phyloP scores from a whole-genome alignment of 352 stramenopile species.

The Phytophthora multivora region DNA sequence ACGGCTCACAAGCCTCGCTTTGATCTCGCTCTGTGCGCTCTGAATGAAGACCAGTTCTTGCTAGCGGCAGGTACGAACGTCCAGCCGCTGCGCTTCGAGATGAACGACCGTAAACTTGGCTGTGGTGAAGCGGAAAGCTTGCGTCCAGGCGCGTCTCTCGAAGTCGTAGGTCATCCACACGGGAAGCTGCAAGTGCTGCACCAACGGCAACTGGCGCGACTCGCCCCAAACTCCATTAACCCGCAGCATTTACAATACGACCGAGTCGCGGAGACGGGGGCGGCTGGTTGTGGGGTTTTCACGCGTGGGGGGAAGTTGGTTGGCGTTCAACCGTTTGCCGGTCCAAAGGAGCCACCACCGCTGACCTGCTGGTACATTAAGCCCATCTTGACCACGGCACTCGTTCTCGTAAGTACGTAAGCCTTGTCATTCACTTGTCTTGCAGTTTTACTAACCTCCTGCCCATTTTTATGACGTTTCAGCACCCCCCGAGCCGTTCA shows the following conservation, averaged over 20 bases:
- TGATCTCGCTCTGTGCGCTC: constrained; percentile 57
- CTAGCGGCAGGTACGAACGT: constrained; percentile 50
- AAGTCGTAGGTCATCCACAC: constrained; percentile 67
- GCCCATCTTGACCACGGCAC: constrained; percentile 50
- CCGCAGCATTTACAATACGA: constrained; percentile 56
- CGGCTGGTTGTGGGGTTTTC: constrained; percentile 51
- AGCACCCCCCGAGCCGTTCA: constrained; percentile 62
- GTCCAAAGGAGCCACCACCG: constrained; percentile 42
- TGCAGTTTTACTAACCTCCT: no score
- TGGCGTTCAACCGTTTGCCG: constrained; percentile 49
- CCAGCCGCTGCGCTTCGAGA: constrained; percentile 45
- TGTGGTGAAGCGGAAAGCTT: constrained; percentile 40
- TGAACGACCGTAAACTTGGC: constrained; percentile 67
- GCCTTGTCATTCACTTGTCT: no score
- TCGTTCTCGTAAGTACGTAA: constrained; percentile 68
- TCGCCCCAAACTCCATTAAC: constrained; percentile 62
- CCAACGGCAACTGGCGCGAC: constrained; percentile 32
- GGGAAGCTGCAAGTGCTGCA: constrained; percentile 61
- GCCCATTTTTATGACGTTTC: no score
- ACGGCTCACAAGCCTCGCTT: constrained; percentile 6
- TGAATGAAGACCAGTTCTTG: constrained; percentile 60
- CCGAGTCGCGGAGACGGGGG: constrained; percentile 42
- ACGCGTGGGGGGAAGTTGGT: constrained; percentile 64
- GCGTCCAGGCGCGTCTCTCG: constrained; percentile 31
- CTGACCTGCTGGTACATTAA: constrained; percentile 56